Conservation (phyloP, 1,139 yeast genomes). For the Taiozyma sp. region DNA sequence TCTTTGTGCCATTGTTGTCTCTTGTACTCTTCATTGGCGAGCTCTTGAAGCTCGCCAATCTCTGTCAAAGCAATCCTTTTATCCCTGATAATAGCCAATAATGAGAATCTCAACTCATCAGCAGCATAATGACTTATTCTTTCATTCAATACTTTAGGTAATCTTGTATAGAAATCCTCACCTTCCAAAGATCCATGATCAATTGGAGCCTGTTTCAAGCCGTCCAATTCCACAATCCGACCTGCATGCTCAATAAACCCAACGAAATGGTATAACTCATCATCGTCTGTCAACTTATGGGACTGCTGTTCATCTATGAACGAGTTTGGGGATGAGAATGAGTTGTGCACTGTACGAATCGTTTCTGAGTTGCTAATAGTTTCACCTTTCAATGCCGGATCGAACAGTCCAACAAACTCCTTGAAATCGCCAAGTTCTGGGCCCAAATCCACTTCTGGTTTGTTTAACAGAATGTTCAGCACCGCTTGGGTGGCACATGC, state of each 20-base stretch:
- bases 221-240: constrained; percentile 61
- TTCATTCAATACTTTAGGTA: constrained; percentile 40
- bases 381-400: constrained; percentile 58
- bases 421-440: constrained; percentile 44
- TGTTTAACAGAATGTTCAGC: constrained; percentile 50
- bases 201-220: constrained; percentile 57
- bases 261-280: constrained; percentile 60
- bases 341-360: constrained; percentile 57
- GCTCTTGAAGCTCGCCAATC: constrained; percentile 36
- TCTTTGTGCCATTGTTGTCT: constrained; percentile 37
- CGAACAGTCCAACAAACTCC: constrained; percentile 51
- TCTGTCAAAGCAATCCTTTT: constrained; percentile 36
- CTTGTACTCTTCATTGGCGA: constrained; percentile 30
- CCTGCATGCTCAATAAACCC: constrained; percentile 49
- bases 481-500: constrained; percentile 82
- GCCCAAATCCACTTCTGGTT: constrained; percentile 42
- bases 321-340: constrained; percentile 55
- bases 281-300: constrained; percentile 36
- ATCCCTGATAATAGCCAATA: constrained; percentile 52
- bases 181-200: constrained; percentile 41
- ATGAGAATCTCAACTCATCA: constrained; percentile 54
- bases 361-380: constrained; percentile 58
- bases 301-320: constrained; percentile 37
- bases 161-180: constrained; percentile 37
- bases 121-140: constrained; percentile 43